phyloP scores from a whole-genome alignment of 257 asterid genomes.

The Euphrasia confusa region DNA sequence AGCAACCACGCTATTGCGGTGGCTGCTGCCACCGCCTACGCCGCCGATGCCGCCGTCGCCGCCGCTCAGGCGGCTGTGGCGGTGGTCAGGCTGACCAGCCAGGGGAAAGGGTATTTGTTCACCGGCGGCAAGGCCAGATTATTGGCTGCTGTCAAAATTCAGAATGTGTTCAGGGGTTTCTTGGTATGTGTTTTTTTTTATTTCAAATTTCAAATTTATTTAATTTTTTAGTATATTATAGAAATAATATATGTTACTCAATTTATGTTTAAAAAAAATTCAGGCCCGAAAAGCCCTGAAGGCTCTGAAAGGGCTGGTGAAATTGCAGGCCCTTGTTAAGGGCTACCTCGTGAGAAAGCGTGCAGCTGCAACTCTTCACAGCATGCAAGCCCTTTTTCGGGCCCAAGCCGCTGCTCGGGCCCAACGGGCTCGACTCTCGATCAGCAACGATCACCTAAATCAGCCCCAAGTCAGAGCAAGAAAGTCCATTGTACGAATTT shows the following conservation, averaged over 20 bases:
- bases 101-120: conserved; percentile 26
- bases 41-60: conserved; percentile 76
- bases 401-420: conserved; percentile 81
- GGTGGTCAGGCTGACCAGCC: conserved; percentile 69
- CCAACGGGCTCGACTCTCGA: conserved; percentile 13
- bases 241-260: background rate
- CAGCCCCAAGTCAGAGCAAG: background rate
- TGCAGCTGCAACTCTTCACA: conserved; percentile 60
- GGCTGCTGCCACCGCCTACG: conserved; percentile 90
- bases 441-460: background rate
- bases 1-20: conserved; percentile 89
- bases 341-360: conserved; percentile 78
- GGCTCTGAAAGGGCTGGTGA: conserved; percentile 79
- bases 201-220: background rate
- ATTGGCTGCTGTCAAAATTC: background rate
- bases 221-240: too few relatives aligned
- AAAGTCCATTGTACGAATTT: background rate
- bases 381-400: conserved; percentile 85
- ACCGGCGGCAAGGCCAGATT: background rate
- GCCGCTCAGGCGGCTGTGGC: conserved; percentile 82
- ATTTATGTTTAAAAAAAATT: background rate
- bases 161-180: background rate
- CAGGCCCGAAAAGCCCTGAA: conserved; percentile 87
- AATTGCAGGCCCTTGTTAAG: conserved; percentile 66
- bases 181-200: background rate